phyloP scores from a whole-genome alignment of 305 asterid species.

The Andrographis paniculata region DNA sequence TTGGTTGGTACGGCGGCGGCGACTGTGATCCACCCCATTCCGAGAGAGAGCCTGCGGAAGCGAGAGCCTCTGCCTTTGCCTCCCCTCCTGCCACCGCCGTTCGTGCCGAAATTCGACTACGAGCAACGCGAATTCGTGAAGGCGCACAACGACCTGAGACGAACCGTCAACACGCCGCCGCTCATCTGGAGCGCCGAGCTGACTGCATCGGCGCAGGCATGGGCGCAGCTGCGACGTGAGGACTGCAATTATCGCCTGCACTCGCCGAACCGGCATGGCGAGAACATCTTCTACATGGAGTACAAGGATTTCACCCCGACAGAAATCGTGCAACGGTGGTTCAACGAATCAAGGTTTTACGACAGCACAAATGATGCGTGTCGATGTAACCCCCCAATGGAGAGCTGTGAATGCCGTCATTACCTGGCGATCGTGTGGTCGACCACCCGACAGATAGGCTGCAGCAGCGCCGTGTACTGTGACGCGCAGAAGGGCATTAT shows the following conservation, averaged over 20 bases:
- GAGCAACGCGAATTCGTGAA: conserved; percentile 39
- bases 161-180: conserved; percentile 28
- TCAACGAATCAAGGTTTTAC: conserved; percentile 28
- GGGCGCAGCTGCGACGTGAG: conserved; percentile 36
- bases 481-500: conserved; percentile 31
- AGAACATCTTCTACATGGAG: conserved; percentile 45
- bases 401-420: conserved; percentile 71
- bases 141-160: conserved; percentile 47
- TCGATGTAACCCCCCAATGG: conserved; percentile 30
- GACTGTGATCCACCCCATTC: conserved; percentile 20
- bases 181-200: conserved; percentile 41
- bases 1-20: conserved; percentile 21
- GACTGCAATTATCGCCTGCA: conserved; percentile 54
- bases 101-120: conserved; percentile 23
- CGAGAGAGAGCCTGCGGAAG: conserved; percentile 14
- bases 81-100: conserved; percentile 6
- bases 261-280: conserved; percentile 38
- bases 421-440: conserved; percentile 44
- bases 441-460: conserved; percentile 40
- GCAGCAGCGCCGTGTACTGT: conserved; percentile 55
- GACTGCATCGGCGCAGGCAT: conserved; percentile 32
- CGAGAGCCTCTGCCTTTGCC: conserved; percentile 14
- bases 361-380: conserved; percentile 23
- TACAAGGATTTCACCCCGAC: conserved; percentile 38
- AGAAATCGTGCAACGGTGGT: conserved; percentile 49